These are phyloP conservation scores for Ormosia semicastrata DNA, from an alignment of 306 rosid genomes.

Conservation along the genomic window DNA sequence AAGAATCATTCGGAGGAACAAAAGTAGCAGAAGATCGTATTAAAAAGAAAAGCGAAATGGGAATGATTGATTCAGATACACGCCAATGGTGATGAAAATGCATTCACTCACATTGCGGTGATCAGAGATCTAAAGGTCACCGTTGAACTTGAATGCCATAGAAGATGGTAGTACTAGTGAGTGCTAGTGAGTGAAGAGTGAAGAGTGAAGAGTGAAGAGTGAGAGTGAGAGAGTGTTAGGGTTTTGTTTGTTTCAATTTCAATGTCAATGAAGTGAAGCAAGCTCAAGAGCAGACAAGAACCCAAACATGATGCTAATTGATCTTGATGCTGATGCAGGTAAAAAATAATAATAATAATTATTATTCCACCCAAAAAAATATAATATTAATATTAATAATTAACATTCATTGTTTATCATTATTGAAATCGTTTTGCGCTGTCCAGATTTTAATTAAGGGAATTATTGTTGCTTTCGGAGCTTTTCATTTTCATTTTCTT, in stretches of 20 bases:
- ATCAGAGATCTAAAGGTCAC: conserved; percentile 50
- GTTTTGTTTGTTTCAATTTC: conserved; percentile 8
- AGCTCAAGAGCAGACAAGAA: conserved; percentile 29
- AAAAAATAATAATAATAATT: neutral
- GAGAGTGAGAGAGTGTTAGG: neutral
- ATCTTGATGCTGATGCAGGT: conserved; percentile 32
- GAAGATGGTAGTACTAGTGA: neutral
- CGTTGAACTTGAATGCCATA: conserved; percentile 8
- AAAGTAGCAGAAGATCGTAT: conserved; percentile 25
- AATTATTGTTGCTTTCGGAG: neutral
- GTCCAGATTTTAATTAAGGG: neutral
- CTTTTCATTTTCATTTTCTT: neutral
- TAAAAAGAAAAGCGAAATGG: conserved; percentile 4
- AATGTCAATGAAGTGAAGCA: conserved; percentile 15
- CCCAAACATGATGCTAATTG: conserved; percentile 48
- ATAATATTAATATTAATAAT: neutral
- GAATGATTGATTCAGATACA: conserved; percentile 23
- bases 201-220: conserved; percentile 23
- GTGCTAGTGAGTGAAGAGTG: conserved; percentile 6
- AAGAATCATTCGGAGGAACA: conserved; percentile 40
- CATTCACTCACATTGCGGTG: conserved; percentile 32
- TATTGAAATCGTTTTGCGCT: neutral
- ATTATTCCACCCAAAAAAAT: neutral
- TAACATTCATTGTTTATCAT: conserved; percentile 16
- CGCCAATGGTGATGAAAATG: neutral